Evolutionary conservation across 768 basidiomycete species (phyloP).

Genomic region (Mycena indigotica): DNA sequence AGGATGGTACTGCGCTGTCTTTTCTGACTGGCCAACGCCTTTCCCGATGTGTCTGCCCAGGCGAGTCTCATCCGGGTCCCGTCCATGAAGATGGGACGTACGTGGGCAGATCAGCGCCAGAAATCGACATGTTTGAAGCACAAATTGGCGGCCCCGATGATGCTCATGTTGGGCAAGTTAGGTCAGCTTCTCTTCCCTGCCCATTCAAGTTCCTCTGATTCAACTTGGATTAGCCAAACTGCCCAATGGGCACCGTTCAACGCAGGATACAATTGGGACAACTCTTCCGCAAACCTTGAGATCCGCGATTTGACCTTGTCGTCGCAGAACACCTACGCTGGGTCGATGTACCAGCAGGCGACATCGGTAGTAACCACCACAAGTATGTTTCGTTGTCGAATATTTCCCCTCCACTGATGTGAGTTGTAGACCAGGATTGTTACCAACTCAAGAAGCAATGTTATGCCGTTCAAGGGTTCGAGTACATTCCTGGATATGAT

Average conservation of each 20-base stretch:
- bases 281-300: conserved; percentile 56
- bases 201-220: not conserved
- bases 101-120: conserved; percentile 83
- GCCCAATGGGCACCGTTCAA: conserved; percentile 87
- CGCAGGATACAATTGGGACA: conserved; percentile 65
- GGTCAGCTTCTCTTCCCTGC: not conserved
- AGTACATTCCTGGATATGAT: conserved; percentile 51
- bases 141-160: not conserved
- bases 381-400: not conserved
- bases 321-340: conserved; percentile 63
- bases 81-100: conserved; percentile 73
- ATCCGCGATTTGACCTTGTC: conserved; percentile 57
- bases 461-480: conserved; percentile 55
- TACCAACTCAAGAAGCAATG: conserved; percentile 47
- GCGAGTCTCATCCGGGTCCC: conserved; percentile 88
- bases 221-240: conserved; percentile 53
- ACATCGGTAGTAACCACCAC: conserved; percentile 61
- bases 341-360: conserved; percentile 81
- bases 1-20: conserved; percentile 60
- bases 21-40: conserved; percentile 86
- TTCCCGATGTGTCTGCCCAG: conserved; percentile 84
- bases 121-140: conserved; percentile 91
- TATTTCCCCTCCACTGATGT: not conserved
- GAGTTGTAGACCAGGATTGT: conserved; percentile 38
- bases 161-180: conserved; percentile 41